Base-by-base conservation (phyloP, 306 rosid species). In the Heteromeles arbutifolia region DNA sequence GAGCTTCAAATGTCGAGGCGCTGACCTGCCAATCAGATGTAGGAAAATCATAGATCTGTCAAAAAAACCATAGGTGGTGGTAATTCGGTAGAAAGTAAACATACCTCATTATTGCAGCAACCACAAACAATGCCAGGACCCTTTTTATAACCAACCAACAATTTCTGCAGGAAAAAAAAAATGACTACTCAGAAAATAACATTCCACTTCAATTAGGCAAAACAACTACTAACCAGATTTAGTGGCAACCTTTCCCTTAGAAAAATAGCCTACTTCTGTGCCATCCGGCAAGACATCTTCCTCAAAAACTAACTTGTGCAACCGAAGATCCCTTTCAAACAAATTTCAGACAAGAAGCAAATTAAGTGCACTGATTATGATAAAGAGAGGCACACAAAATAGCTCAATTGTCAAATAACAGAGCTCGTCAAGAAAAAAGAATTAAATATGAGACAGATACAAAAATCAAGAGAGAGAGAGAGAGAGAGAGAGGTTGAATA, bases 1-100 rank as follows among this genome's bases (percentile, higher is more conserved):
- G 99, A 69, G 93, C 90, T 89, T 96, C 99, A 85, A 96, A 96
- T 68, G 72, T 86, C 4, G 99, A 96, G 48, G 99, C 90, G 77
- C 99, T 96, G 44, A 96, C 90, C 98, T 93, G 89, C 68, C 65
- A 77, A 65, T 53, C 22, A 61, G 24, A 65, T 4, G 69, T 37
- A 75, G 62, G 67, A n/a, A 11, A 65, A 59, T 76, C 65, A 77
- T 69, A 79, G 28, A 26, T 69, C 43, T 12, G 6, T 39, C 15
- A 43, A 50, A 71, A 78, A 53, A 26, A 21, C 65, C 37, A 56
- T 31, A 56, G 82, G 63, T 29, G 70, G 72, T 1, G 75, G 29
- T 39, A 70, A 52, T 70, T 65, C 22, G 64, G 63, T 15, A 62
- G 26, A 72, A 37, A 78, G 44, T 58, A 59, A 75, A 77, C 77